Evolutionary conservation across 2,329 filamentous ascomycete genomes (phyloP).

Genomic region (Arthrocladium fulminans): DNA sequence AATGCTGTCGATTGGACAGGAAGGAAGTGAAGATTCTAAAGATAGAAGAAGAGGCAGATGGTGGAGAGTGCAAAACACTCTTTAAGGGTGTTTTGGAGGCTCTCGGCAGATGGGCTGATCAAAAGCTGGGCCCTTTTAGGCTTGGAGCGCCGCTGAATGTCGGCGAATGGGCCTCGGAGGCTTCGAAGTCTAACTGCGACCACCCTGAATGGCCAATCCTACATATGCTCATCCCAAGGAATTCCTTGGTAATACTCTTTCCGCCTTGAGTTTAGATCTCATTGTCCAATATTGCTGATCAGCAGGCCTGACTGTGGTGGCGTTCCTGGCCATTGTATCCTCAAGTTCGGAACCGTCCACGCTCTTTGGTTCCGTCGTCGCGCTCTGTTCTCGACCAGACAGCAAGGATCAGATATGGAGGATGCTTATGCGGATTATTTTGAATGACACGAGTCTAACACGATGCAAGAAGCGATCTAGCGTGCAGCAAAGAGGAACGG

Average conservation of each 20-base stretch:
- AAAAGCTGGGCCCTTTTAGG: background rate
- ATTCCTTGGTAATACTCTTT: background rate
- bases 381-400: too few species aligned
- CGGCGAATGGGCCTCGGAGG: background rate
- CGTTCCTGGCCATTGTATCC: too few species aligned
- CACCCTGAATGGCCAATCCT: background rate
- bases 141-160: background rate
- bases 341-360: too few species aligned
- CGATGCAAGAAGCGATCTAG: too few species aligned
- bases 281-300: too few species aligned
- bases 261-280: background rate
- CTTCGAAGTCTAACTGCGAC: background rate
- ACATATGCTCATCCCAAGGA: too few species aligned
- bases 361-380: too few species aligned
- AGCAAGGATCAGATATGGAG: too few species aligned
- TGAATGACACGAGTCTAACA: background rate
- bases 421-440: background rate
- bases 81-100: slow-evolving; percentile 1
- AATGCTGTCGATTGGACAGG: slow-evolving; percentile 8
- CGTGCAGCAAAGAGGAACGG: too few species aligned
- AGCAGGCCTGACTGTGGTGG: too few species aligned
- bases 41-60: slow-evolving; percentile 20
- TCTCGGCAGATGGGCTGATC: background rate
- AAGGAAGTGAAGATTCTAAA: slow-evolving; percentile 20
- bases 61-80: slow-evolving; percentile 12